A percentile compares a stretch with the other conserved stretches of the same genome.
phyloP scores from a whole-genome alignment of 1,284 basidiomycete genomes.

The Boletus sp. region DNA sequence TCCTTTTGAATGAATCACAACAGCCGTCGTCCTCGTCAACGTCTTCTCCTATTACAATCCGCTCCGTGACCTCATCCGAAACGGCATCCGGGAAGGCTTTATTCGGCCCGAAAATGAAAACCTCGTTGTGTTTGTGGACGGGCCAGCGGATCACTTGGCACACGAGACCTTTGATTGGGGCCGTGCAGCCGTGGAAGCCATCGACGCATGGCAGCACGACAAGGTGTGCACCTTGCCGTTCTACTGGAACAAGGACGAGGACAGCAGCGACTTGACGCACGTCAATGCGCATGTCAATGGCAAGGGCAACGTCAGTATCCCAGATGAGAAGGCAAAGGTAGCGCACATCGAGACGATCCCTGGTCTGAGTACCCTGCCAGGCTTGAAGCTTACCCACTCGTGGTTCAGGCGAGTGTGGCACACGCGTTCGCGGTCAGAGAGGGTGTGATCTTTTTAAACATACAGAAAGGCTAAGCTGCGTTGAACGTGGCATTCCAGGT shows the following conservation, averaged over 20 bases:
- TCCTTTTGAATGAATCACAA: background rate
- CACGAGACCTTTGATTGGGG: constrained; percentile 77
- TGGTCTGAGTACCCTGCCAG: constrained; percentile 23
- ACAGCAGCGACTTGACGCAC: constrained; percentile 31
- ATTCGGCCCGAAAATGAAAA: constrained; percentile 58
- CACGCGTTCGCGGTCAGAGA: constrained; percentile 24
- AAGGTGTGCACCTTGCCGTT: constrained; percentile 29
- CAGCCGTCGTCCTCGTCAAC: constrained; percentile 80
- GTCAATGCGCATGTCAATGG: constrained; percentile 5
- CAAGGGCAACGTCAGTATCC: background rate
- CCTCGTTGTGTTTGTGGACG: constrained; percentile 70
- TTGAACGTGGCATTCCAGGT: constrained; percentile 9
- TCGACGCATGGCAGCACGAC: constrained; percentile 58
- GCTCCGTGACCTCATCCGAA: constrained; percentile 67
- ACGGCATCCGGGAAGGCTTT: constrained; percentile 70
- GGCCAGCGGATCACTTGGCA: constrained; percentile 51
- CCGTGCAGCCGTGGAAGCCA: constrained; percentile 57
- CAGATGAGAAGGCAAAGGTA: constrained; percentile 10
- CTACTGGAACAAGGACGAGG: constrained; percentile 42
- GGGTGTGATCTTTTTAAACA: constrained; percentile 16
- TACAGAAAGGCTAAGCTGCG: constrained; percentile 1
- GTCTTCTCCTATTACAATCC: constrained; percentile 79
- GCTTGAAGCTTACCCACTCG: constrained; percentile 26
- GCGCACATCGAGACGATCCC: constrained; percentile 25
- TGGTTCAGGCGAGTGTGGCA: constrained; percentile 35